Evolutionary conservation across 2,329 filamentous ascomycete species (phyloP).

Genomic region (Trichoderma sp.): DNA sequence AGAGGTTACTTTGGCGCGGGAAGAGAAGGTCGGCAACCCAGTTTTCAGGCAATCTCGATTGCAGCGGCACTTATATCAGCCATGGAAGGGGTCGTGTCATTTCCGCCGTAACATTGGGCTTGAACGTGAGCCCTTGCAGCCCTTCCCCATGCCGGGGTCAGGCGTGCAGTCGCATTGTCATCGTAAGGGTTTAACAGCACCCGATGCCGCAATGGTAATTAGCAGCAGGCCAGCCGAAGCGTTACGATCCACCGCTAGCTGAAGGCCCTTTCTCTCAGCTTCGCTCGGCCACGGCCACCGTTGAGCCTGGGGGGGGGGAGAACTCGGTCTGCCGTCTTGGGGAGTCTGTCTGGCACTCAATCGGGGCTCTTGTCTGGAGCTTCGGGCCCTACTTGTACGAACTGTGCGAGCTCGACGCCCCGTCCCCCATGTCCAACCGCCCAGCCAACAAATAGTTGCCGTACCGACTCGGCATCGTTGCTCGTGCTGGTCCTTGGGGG

Average conservation of each 20-base stretch:
- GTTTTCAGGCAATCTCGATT: slow-evolving; percentile 16
- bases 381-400: not conserved
- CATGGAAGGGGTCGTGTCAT: slow-evolving; percentile 15
- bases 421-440: not conserved
- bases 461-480: not conserved
- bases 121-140: slow-evolving; percentile 5
- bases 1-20: slow-evolving; percentile 7
- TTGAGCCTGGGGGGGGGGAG: no score
- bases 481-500: not conserved
- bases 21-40: slow-evolving; percentile 12
- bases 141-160: slow-evolving; percentile 10
- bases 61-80: slow-evolving; percentile 13
- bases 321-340: no score
- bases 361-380: not conserved
- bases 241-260: not conserved
- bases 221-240: not conserved
- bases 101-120: slow-evolving; percentile 14
- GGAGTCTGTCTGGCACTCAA: not conserved
- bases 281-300: not conserved
- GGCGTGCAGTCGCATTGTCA: not conserved
- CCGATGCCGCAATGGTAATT: not conserved
- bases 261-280: not conserved
- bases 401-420: not conserved
- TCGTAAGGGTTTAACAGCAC: not conserved
- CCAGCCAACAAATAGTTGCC: not conserved